Conservation (phyloP, 2,329 filamentous ascomycete genomes). For the Paecilomyces sp. region DNA sequence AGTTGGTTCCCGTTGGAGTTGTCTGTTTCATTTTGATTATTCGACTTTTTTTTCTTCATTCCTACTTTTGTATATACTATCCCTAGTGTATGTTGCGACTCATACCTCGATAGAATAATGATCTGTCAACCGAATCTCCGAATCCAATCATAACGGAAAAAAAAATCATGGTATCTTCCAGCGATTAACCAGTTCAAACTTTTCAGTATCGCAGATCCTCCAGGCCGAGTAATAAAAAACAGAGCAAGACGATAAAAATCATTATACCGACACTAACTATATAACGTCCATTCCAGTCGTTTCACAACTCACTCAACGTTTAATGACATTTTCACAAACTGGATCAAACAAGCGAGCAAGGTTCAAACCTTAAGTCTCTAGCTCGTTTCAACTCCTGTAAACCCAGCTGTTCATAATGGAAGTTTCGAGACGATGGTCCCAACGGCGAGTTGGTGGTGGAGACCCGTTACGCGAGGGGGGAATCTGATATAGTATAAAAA, state of each 20-base stretch:
- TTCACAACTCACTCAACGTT: not conserved
- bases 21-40: not conserved
- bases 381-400: not conserved
- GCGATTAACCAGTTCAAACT: not conserved
- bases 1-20: not conserved
- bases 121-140: not conserved
- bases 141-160: not conserved
- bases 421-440: not conserved
- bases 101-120: not conserved
- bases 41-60: not conserved
- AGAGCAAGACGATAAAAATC: no score
- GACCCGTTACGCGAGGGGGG: not conserved
- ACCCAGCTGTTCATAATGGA: not conserved
- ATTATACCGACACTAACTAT: not conserved
- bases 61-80: not conserved
- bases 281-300: not conserved
- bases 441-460: not conserved
- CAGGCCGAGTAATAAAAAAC: not conserved
- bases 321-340: not conserved
- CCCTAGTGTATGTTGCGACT: not conserved
- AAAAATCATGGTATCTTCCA: not conserved
- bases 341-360: not conserved
- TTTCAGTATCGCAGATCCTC: not conserved
- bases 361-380: not conserved
- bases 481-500: not conserved